Evolutionary conservation across 2,329 filamentous ascomycete genomes (phyloP).

Genomic region (Fusarium pininemorale): DNA sequence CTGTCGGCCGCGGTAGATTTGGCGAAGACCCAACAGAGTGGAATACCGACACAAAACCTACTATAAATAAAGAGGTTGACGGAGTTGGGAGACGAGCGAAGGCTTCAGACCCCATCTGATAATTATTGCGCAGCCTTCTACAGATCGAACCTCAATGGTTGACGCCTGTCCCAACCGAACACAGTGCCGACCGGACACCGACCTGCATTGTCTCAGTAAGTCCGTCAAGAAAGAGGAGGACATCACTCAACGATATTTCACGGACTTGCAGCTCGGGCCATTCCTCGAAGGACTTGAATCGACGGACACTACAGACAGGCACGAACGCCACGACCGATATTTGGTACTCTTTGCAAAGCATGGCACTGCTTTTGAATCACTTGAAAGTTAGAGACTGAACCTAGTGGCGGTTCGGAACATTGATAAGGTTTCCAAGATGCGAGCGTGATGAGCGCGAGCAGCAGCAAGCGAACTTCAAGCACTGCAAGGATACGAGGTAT

Average conservation of each 20-base stretch:
- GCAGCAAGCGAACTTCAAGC: rapidly evolving
- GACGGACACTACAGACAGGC: rapidly evolving
- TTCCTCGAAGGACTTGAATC: not conserved
- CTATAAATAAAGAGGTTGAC: not conserved
- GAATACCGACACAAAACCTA: not conserved
- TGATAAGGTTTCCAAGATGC: rapidly evolving
- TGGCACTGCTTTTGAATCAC: rapidly evolving
- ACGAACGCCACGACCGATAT: rapidly evolving
- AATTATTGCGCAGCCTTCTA: rapidly evolving
- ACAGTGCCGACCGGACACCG: rapidly evolving
- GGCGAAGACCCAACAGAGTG: rapidly evolving
- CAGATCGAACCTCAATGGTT: not conserved
- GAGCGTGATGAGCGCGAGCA: not conserved
- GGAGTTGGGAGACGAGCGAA: not conserved
- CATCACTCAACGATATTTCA: rapidly evolving
- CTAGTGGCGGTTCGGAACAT: rapidly evolving
- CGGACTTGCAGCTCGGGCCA: not conserved
- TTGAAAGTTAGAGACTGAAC: rapidly evolving
- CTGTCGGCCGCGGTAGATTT: not conserved
- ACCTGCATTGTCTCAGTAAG: rapidly evolving
- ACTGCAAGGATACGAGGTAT: rapidly evolving
- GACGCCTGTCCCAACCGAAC: not conserved
- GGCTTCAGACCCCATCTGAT: not conserved
- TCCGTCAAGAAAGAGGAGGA: rapidly evolving
- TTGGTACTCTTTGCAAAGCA: rapidly evolving